Base-by-base conservation (phyloP, 352 stramenopile genomes). In the Poterioochromonas sp. region DNA sequence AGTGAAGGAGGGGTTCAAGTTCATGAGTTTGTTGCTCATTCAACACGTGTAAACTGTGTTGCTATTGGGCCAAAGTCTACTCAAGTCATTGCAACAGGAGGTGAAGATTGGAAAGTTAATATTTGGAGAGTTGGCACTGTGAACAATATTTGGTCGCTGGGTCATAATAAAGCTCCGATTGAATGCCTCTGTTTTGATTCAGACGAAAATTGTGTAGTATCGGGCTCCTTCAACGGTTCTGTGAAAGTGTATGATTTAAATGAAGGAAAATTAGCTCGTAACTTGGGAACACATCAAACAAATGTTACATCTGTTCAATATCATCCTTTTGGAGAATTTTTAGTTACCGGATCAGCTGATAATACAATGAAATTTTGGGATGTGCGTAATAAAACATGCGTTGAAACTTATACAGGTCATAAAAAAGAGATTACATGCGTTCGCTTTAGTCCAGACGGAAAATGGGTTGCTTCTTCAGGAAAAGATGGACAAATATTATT, bases 121-220 rank as follows among this genome's bases (percentile, higher is more conserved):
- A 79, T 86, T 18, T 86, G 83, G 83, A 76, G 76, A 64, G 78
- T 86, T 29, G 83, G 81, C 22, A 71, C 74, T 12, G 70, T 80
- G 2, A 77, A 44, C 43, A 83, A 77, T 51, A 83, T 86, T 34
- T 82, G 77, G 79, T 83, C 78, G 41, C 69, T 86, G 40, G 78
- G 71, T 29, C 76, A 74, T 32, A 84, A 84, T 71, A 86, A 83
- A 69, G 76, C 79, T 18, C 54, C 81, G 32, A 82, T 86, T 29
- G 79, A 85, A 29, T 83, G 83, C 73, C 51, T 86, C 3, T 71
- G 79, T 41, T 86, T 86, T 60, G 83, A 86, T 78, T 65, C 79
- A 29, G 79, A 80, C 0, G 83, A 86, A 34, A 76, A 81, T 34
- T 79, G 80, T 49, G 60, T 84, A 60, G 79, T 78, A 35, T 65